Conservation (phyloP, 75 land plant genomes). For the Pseudotsuga menziesii region DNA sequence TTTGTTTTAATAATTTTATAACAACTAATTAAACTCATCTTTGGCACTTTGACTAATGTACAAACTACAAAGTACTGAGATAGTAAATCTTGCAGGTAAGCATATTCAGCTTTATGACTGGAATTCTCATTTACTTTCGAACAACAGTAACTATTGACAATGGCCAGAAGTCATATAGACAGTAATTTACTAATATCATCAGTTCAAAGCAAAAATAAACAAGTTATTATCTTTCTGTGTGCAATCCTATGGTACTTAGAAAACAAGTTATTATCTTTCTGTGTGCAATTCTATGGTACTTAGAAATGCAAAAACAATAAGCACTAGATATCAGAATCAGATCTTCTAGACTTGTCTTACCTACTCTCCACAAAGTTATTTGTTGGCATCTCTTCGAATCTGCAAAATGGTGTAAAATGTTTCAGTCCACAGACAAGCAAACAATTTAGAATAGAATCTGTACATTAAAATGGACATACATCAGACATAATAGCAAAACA, state of each 20-base stretch:
- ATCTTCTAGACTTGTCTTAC: conserved; percentile 26
- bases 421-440: neutral
- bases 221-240: too few relatives aligned
- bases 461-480: neutral
- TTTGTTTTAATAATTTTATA: too few relatives aligned
- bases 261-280: neutral
- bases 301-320: neutral
- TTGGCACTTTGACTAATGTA: neutral
- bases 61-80: neutral
- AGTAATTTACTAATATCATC: neutral
- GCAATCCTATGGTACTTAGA: neutral
- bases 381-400: conserved; percentile 98
- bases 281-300: neutral
- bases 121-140: too few relatives aligned
- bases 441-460: neutral
- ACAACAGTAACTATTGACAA: neutral
- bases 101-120: neutral
- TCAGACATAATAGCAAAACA: neutral
- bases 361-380: conserved; percentile 97
- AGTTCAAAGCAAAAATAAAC: neutral
- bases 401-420: conserved; percentile 19
- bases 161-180: neutral
- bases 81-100: neutral
- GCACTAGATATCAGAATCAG: neutral
- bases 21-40: neutral